phyloP scores from a whole-genome alignment of 2,329 filamentous ascomycete genomes.

The Fusarium sp. region DNA sequence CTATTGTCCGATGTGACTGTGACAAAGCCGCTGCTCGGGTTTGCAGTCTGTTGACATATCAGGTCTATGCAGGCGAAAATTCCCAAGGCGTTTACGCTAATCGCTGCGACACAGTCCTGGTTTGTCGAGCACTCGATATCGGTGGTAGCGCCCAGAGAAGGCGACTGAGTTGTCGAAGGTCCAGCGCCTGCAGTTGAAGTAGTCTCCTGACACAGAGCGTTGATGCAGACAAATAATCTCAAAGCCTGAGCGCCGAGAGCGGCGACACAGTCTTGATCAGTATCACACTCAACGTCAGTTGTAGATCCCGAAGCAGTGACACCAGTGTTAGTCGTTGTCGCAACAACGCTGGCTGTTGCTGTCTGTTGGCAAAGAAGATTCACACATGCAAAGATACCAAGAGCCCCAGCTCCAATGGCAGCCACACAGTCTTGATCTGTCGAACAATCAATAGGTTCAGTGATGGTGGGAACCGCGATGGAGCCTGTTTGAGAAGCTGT shows the following conservation, averaged over 20 bases:
- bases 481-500: not conserved
- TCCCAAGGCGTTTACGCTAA: slow-evolving; percentile 1
- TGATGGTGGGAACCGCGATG: not conserved
- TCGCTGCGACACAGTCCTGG: not conserved
- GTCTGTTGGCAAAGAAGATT: slow-evolving; percentile 10
- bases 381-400: slow-evolving; percentile 8
- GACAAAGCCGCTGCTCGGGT: slow-evolving; percentile 3
- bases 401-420: not conserved
- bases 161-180: not conserved
- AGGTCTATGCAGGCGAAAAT: slow-evolving; percentile 7
- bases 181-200: not conserved
- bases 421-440: slow-evolving; percentile 9
- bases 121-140: not conserved
- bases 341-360: not conserved
- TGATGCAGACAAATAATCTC: not conserved
- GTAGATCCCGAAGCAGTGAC: not conserved
- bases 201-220: slow-evolving; percentile 5
- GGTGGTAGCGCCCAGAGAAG: not conserved
- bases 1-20: not conserved
- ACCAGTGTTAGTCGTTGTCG: not conserved
- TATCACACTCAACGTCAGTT: not conserved
- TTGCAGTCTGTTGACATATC: slow-evolving; percentile 1
- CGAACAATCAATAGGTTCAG: not conserved
- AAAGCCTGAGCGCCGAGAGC: not conserved
- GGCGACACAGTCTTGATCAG: slow-evolving; percentile 5